Evolutionary conservation across 108 stramenopile species (phyloP).

Genomic region (Skeletonema marinoi): DNA sequence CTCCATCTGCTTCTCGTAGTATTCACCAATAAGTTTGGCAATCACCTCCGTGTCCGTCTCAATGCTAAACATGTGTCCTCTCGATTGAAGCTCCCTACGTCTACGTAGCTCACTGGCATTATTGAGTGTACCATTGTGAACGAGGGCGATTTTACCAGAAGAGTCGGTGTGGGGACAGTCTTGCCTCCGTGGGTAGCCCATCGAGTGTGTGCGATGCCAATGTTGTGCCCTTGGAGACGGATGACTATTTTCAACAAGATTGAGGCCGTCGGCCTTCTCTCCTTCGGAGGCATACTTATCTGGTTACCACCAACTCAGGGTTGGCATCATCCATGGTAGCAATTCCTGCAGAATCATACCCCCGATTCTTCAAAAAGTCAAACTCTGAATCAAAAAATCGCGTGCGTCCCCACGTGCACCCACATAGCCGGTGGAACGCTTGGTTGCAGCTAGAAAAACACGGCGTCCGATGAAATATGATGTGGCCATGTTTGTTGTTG

Average conservation of each 20-base stretch:
- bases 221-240: slow-evolving; percentile 65
- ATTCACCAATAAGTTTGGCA: slow-evolving; percentile 92
- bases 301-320: slow-evolving; percentile 14
- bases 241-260: slow-evolving; percentile 84
- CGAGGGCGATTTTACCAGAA: slow-evolving; percentile 93
- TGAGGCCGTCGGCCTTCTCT: slow-evolving; percentile 92
- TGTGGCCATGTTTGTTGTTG: too few species aligned
- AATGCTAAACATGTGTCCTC: slow-evolving; percentile 86
- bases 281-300: slow-evolving; percentile 97
- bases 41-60: slow-evolving; percentile 99
- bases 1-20: slow-evolving; percentile 50
- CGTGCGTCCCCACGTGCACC: slow-evolving; percentile 56
- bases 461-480: too few species aligned
- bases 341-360: slow-evolving; percentile 98
- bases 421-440: too few species aligned
- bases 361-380: slow-evolving; percentile 97
- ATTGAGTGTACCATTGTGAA: slow-evolving; percentile 99
- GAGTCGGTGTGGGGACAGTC: slow-evolving; percentile 95
- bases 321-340: slow-evolving; percentile 73
- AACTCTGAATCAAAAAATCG: slow-evolving; percentile 87
- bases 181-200: slow-evolving; percentile 99
- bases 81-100: slow-evolving; percentile 58
- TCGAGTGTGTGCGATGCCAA: slow-evolving; percentile 99
- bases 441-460: too few species aligned
- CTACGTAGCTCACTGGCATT: too few species aligned